Percentiles rank a stretch among this genome's conserved stretches.
These are phyloP conservation scores for Ajuga reptans DNA, from an alignment of 305 asterid species.

Conservation along the genomic window DNA sequence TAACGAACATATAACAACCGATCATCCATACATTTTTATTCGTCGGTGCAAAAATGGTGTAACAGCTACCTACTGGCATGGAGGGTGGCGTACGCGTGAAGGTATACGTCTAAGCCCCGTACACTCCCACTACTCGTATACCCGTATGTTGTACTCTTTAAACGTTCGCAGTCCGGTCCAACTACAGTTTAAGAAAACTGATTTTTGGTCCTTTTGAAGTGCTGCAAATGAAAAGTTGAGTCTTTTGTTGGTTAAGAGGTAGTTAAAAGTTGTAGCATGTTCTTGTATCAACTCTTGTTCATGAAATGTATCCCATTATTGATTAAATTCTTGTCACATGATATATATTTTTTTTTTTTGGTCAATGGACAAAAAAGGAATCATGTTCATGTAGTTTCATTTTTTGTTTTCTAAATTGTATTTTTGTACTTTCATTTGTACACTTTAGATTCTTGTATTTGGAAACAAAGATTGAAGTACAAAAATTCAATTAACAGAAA, in stretches of 20 bases:
- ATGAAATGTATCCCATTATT: background rate
- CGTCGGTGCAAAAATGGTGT: background rate
- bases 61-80: background rate
- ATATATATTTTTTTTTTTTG: too few species aligned
- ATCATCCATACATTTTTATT: conserved; percentile 9
- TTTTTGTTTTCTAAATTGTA: too few species aligned
- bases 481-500: too few species aligned
- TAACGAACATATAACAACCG: background rate
- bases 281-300: background rate
- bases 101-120: conserved; percentile 12
- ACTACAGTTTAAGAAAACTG: conserved; percentile 23
- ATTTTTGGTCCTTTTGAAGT: conserved; percentile 14
- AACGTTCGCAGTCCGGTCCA: conserved; percentile 2
- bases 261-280: conserved; percentile 22
- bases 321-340: too few species aligned
- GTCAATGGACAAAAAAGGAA: too few species aligned
- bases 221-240: conserved; percentile 6
- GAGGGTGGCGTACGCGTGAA: background rate
- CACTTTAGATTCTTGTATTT: too few species aligned
- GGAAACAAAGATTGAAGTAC: too few species aligned
- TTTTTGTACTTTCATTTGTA: too few species aligned
- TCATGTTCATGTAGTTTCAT: too few species aligned
- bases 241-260: conserved; percentile 8
- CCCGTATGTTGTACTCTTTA: conserved; percentile 18
- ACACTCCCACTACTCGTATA: background rate